Evolutionary conservation across 768 basidiomycete genomes (phyloP), one percentile per base, ranked within the genome.

Genomic region (Calocybe gangraenosa): DNA sequence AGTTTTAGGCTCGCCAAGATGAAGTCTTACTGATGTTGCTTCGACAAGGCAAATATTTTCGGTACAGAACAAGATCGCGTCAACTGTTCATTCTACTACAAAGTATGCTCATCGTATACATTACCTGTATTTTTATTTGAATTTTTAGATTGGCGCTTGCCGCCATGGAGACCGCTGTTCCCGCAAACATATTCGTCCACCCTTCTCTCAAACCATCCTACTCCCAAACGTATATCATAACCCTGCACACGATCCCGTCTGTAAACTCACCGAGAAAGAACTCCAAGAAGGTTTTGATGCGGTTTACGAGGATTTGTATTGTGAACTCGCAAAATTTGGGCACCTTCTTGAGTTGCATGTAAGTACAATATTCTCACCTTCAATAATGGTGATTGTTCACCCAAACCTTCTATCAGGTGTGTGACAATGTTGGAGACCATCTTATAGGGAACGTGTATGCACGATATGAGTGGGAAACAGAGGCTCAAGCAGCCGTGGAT

Each of bases 391-490:
- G 25, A 28, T 28, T 28, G 11, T 28, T 6, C 11, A 20, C 44
- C 32, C 8, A 20, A 39, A n/a, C 37, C 46, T n/a, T 44, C 39
- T 44, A 28, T 43, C 34, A 89, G 87, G 87, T 99, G 10, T 99
- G 95, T 60, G 95, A 99, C 69, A 99, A 99, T 60, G 94, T 99
- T 25, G 96, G 96, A n/a, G 96, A 98, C 61, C 95, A 99, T 61
- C 74, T 98, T 19, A 91, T 95, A 58, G 94, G 94, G 18, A 96
- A 97, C 57, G 95, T 99, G 2, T 99, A 99, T 61, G 95, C 94
- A 3, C 82, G 95, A 18, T 99, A 90, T 59, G 95, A 99, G 59
- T 96, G 92, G 93, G 95, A 99, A 67, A 93, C 93, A 0, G 95
- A 99, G 62, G 95, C 95, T 7, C 87, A 92, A 58, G 72, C 84